Evolutionary conservation across 441 rosid species (phyloP).

Genomic region (Lagerstroemia fauriei): DNA sequence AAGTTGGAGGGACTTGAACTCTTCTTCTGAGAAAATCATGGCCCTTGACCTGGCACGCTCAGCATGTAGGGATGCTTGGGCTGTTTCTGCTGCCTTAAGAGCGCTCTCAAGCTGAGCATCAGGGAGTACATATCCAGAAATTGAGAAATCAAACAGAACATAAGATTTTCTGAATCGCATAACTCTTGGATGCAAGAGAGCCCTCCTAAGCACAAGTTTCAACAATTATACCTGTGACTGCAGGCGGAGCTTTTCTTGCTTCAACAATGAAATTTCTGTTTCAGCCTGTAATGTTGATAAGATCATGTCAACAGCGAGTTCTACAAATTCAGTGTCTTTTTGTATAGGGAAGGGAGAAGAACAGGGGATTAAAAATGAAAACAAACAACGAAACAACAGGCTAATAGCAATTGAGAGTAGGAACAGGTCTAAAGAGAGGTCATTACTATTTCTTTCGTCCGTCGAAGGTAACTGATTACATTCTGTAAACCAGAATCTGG

Average conservation of each 20-base stretch:
- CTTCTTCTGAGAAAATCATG: constrained; percentile 76
- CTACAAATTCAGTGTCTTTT: background rate
- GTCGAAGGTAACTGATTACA: constrained; percentile 82
- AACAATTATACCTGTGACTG: constrained; percentile 66
- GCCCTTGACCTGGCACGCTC: constrained; percentile 85
- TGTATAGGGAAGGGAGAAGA: background rate
- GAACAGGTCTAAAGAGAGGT: background rate
- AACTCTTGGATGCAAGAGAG: background rate
- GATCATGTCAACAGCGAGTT: background rate
- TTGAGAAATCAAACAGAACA: background rate
- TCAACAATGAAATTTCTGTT: constrained; percentile 87
- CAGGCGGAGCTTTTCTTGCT: constrained; percentile 84
- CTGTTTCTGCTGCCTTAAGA: constrained; percentile 45
- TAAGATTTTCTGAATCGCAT: background rate
- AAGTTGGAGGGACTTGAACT: constrained; percentile 77
- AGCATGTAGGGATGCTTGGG: constrained; percentile 66
- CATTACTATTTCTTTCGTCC: constrained; percentile 85
- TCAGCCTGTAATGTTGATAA: constrained; percentile 61
- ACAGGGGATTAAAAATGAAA: background rate
- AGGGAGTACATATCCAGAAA: background rate
- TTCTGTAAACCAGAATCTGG: constrained; percentile 70
- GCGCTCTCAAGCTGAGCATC: constrained; percentile 77
- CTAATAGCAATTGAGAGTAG: background rate
- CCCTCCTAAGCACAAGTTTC: background rate
- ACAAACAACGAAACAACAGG: constrained; percentile 4